Conservation (phyloP, 2,329 filamentous ascomycete genomes). For the Fusarium palustre region DNA sequence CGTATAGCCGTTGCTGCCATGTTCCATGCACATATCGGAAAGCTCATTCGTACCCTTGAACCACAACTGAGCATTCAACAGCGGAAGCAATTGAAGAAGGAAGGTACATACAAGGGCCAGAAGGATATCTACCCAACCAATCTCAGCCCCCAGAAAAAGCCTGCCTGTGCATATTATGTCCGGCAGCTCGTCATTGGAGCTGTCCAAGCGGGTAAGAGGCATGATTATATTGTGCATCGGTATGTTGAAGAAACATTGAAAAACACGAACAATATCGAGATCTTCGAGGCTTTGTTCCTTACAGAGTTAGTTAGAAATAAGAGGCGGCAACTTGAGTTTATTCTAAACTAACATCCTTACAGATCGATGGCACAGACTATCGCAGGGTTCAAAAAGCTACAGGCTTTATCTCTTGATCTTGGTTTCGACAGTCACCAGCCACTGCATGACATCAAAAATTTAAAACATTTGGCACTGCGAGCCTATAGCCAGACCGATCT, state of each 20-base stretch:
- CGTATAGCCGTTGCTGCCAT: slow-evolving; percentile 16
- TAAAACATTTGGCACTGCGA: slow-evolving; percentile 15
- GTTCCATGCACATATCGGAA: slow-evolving; percentile 29
- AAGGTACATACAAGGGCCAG: slow-evolving; percentile 31
- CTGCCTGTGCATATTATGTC: slow-evolving; percentile 19
- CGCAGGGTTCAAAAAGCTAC: slow-evolving; percentile 16
- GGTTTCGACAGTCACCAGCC: neutral
- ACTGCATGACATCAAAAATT: slow-evolving; percentile 24
- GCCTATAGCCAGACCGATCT: too few relatives aligned
- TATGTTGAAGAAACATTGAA: slow-evolving; percentile 34
- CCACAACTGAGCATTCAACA: slow-evolving; percentile 27
- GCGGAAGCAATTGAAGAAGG: slow-evolving; percentile 30
- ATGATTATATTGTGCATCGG: slow-evolving; percentile 24
- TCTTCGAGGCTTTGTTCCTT: slow-evolving; percentile 5
- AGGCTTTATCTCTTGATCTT: slow-evolving; percentile 17
- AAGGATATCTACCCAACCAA: slow-evolving; percentile 9
- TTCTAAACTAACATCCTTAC: neutral
- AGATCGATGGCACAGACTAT: slow-evolving; percentile 25
- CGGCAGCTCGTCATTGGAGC: slow-evolving; percentile 21
- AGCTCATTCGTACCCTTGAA: slow-evolving; percentile 34
- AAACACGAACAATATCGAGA: slow-evolving; percentile 28
- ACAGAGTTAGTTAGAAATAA: slow-evolving; percentile 6
- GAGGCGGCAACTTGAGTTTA: rapidly evolving
- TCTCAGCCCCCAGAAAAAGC: slow-evolving; percentile 4
- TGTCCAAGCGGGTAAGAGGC: slow-evolving; percentile 11